Evolutionary conservation across 1,284 basidiomycete genomes (phyloP), one percentile per base, ranked within the genome.

Genomic region (Cryptococcus floricola): DNA sequence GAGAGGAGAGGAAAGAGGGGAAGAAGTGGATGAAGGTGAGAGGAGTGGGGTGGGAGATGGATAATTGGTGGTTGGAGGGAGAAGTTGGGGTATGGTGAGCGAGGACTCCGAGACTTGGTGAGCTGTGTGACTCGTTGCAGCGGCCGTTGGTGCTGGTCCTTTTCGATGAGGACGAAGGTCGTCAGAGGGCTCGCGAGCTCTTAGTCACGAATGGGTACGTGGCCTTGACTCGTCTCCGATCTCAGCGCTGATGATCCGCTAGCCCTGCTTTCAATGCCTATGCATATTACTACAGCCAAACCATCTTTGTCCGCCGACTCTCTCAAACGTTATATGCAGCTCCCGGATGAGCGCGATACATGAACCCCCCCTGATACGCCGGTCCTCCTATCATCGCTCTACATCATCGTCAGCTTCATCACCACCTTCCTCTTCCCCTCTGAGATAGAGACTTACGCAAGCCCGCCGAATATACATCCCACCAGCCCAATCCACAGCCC

Each of bases 41-140:
- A 27, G 84, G 85, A 57, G 84, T 87, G 56, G 88, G 88, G 1
- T 94, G 90, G 89, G 91, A 94, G 57, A 70, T 70, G 48, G 77
- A 78, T 56, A 78, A 78, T 64, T 78, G 77, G 77, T 77, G 75
- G 70, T 60, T 77, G 28, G 75, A 77, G 57, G 71, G 68, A 0
- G 71, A 73, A 55, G 73, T 77, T 1, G 73, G 71, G 41, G n/a
- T 42, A 8, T 42, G 16, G 16, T 42, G 14, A 16, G 41, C 41
- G n/a, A 8, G 41, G 7, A 23, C n/a, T 16, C 7, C 14, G 19
- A 13, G 41, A 42, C 19, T n/a, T 1, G 41, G 41, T 58, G 6
- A 34, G 31, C 31, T 34, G 31, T 10, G 1, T 34, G 1, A 5
- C 31, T 34, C 31, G 23, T 23, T 23, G 23, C 23, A 23, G 23